Conservation (phyloP, 345 rosid genomes). For the Jatropha curcas region DNA sequence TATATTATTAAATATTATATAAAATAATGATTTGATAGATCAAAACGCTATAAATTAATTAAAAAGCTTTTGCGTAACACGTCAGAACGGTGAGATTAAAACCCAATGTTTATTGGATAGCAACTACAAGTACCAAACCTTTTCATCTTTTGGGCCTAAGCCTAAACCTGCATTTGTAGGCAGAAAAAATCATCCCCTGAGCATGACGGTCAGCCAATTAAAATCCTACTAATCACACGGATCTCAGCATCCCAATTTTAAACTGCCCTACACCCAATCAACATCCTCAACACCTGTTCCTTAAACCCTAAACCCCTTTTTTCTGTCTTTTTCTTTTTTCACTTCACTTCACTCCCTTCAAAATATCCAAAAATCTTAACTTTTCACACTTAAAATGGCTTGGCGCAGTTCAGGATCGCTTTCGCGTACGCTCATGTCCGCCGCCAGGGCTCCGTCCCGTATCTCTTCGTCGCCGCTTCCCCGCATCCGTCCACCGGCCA, state of each 20-base stretch:
- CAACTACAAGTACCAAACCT: too few relatives aligned
- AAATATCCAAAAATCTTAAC: neutral
- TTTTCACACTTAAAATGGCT: slow-evolving; percentile 35
- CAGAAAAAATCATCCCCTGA: too few relatives aligned
- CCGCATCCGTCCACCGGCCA: slow-evolving; percentile 64
- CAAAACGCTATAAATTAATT: too few relatives aligned
- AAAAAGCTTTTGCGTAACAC: too few relatives aligned
- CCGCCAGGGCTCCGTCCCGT: slow-evolving; percentile 61
- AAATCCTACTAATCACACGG: slow-evolving; percentile 3
- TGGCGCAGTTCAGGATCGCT: slow-evolving; percentile 49
- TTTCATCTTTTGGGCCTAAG: too few relatives aligned
- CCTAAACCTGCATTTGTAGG: too few relatives aligned
- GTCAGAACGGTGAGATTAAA: too few relatives aligned
- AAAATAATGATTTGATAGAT: too few relatives aligned
- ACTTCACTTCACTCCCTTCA: neutral
- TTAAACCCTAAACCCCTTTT: slow-evolving; percentile 18
- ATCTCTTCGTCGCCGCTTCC: slow-evolving; percentile 58
- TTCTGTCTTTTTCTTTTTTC: too few relatives aligned
- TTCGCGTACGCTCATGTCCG: slow-evolving; percentile 45
- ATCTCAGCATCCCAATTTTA: neutral
- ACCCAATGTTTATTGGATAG: too few relatives aligned
- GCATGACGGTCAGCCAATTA: too few relatives aligned
- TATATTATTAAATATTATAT: too few relatives aligned
- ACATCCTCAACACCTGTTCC: neutral
- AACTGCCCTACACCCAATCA: neutral